phyloP scores from a whole-genome alignment of 192 early-diverging fungal genomes.

The Rhizoclosmatium globosum region DNA sequence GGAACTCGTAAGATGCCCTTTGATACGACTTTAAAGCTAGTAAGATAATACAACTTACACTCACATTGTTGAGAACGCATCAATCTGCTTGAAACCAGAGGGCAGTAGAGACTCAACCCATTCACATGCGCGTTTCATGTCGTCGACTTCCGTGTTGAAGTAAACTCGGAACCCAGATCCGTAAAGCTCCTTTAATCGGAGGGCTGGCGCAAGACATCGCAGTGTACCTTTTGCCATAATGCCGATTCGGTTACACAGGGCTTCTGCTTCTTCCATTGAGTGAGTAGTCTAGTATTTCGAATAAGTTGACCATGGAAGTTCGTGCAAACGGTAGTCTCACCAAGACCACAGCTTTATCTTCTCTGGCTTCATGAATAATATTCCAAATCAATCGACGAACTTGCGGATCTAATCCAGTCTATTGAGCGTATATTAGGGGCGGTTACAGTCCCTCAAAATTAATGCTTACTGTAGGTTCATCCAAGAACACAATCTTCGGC shows the following conservation, averaged over 20 bases:
- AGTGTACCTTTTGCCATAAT: constrained; percentile 83
- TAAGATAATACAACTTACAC: not conserved
- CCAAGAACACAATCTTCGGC: constrained; percentile 78
- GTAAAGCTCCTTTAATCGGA: constrained; percentile 76
- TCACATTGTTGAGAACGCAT: constrained; percentile 61
- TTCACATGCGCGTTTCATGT: constrained; percentile 45
- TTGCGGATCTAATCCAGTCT: constrained; percentile 74
- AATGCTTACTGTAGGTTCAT: constrained; percentile 72
- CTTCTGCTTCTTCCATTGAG: constrained; percentile 84
- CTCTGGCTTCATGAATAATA: constrained; percentile 66
- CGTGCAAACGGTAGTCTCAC: constrained; percentile 7
- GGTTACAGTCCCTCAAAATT: no score
- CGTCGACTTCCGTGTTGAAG: constrained; percentile 55
- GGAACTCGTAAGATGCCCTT: constrained; percentile 68
- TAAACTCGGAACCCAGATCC: constrained; percentile 73
- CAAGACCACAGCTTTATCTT: constrained; percentile 67
- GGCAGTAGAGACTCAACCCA: constrained; percentile 55
- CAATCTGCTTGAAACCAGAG: constrained; percentile 47
- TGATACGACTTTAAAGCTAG: not conserved
- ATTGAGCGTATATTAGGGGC: no score
- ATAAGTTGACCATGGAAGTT: no score
- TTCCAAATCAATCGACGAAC: constrained; percentile 81
- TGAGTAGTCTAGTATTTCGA: constrained; percentile 64
- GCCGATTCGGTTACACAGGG: constrained; percentile 77
- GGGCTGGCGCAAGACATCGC: constrained; percentile 68